phyloP scores from a whole-genome alignment of 2,329 filamentous ascomycete species.

The Aureobasidium zeae region DNA sequence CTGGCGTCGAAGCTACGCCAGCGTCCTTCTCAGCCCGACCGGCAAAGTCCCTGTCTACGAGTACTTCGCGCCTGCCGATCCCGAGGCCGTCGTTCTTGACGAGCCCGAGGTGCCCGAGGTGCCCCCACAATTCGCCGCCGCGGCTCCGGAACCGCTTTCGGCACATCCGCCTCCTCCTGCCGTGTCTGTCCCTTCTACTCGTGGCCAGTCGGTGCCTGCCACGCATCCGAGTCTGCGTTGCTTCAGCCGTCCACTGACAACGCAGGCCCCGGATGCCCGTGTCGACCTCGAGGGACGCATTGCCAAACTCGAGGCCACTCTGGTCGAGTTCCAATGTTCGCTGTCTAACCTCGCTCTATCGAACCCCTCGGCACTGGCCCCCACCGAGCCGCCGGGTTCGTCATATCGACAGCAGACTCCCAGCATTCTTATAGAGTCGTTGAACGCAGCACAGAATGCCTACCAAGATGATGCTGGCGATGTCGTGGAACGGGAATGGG shows the following conservation, averaged over 20 bases:
- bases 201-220: neutral
- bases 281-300: conserved; percentile 29
- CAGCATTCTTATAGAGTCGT: conserved; percentile 28
- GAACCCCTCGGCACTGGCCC: conserved; percentile 18
- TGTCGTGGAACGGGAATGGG: conserved; percentile 13
- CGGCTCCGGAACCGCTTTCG: neutral
- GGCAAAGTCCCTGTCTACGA: conserved; percentile 16
- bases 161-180: conserved; percentile 4
- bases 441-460: conserved; percentile 21
- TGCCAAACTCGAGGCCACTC: conserved; percentile 27
- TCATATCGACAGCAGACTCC: conserved; percentile 23
- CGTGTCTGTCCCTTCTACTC: neutral
- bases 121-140: neutral
- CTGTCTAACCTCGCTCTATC: conserved; percentile 26
- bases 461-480: conserved; percentile 15
- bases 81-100: neutral
- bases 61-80: neutral
- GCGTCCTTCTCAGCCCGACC: conserved; percentile 24
- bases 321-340: conserved; percentile 27
- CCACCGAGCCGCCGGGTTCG: conserved; percentile 16
- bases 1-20: conserved; percentile 28
- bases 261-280: conserved; percentile 18
- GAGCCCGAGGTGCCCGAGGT: neutral
- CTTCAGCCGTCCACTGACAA: conserved; percentile 9
- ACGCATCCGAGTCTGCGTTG: neutral